These are phyloP conservation scores for Friedmanniomyces endolithicus DNA, from an alignment of 495 filamentous ascomycete genomes.

Conservation along the genomic window DNA sequence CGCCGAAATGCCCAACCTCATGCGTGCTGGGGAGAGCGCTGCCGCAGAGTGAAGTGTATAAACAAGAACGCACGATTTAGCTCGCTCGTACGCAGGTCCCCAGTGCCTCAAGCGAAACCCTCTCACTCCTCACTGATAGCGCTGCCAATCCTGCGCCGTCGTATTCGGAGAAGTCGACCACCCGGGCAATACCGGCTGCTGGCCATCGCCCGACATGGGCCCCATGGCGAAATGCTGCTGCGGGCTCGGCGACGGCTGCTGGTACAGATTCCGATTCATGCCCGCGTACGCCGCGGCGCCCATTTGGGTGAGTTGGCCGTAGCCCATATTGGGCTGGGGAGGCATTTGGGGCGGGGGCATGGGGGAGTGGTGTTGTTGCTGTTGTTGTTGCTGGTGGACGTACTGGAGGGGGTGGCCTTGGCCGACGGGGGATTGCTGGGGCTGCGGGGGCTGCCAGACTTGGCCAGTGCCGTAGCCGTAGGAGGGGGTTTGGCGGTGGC, in stretches of 20 bases:
- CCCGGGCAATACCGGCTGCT: slow-evolving; percentile 23
- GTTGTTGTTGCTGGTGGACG: slow-evolving; percentile 31
- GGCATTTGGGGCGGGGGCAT: slow-evolving; percentile 50
- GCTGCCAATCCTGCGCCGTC: slow-evolving; percentile 16
- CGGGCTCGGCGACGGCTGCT: slow-evolving; percentile 20
- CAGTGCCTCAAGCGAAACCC: background rate
- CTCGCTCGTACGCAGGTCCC: background rate
- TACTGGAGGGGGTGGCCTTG: slow-evolving; percentile 36
- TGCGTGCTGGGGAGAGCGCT: too few relatives aligned
- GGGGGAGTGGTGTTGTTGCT: slow-evolving; percentile 38
- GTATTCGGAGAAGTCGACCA: slow-evolving; percentile 17
- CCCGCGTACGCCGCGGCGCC: slow-evolving; percentile 28
- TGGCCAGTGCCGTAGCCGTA: slow-evolving; percentile 42
- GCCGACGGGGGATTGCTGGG: slow-evolving; percentile 42
- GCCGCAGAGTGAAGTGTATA: too few relatives aligned
- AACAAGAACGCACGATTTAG: background rate
- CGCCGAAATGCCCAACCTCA: too few relatives aligned
- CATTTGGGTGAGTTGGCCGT: slow-evolving; percentile 28
- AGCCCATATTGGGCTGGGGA: slow-evolving; percentile 35
- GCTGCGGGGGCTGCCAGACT: slow-evolving; percentile 39
- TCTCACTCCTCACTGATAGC: slow-evolving; percentile 18
- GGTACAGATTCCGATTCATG: slow-evolving; percentile 23
- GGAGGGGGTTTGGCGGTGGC: slow-evolving; percentile 26
- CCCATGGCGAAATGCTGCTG: slow-evolving; percentile 20
- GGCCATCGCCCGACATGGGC: slow-evolving; percentile 5